These are phyloP conservation scores for Saxophila tyrrhenica DNA, from an alignment of 495 filamentous ascomycete genomes.

Conservation along the genomic window DNA sequence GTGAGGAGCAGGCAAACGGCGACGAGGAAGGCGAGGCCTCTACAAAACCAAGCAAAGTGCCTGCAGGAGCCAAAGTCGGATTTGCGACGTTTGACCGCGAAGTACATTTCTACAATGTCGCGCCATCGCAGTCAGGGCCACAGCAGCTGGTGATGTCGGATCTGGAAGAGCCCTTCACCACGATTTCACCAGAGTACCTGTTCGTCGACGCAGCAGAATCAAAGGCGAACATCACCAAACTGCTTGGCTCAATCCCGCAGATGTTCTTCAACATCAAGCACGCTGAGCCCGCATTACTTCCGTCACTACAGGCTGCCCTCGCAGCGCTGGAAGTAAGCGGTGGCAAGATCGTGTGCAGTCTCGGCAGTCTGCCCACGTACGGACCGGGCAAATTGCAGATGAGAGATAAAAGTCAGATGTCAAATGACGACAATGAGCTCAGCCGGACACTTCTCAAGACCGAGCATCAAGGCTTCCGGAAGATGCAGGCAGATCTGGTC, in stretches of 20 bases:
- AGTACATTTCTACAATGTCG: slow-evolving; percentile 94
- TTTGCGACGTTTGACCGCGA: slow-evolving; percentile 94
- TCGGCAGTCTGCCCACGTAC: slow-evolving; percentile 75
- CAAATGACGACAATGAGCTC: slow-evolving; percentile 69
- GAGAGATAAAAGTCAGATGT: slow-evolving; percentile 78
- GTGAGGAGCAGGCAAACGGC: slow-evolving; percentile 41
- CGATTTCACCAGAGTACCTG: slow-evolving; percentile 67
- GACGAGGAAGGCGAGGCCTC: slow-evolving; percentile 34
- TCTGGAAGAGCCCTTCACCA: slow-evolving; percentile 92
- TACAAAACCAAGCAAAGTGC: slow-evolving; percentile 44
- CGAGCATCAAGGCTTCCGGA: slow-evolving; percentile 74
- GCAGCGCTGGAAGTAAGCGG: slow-evolving; percentile 73
- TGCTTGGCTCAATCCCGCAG: slow-evolving; percentile 67
- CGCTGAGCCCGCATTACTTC: slow-evolving; percentile 76
- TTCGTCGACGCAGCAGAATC: slow-evolving; percentile 96
- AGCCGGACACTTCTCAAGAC: slow-evolving; percentile 76
- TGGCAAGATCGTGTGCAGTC: slow-evolving; percentile 83
- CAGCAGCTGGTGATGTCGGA: slow-evolving; percentile 99
- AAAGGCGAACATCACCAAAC: slow-evolving; percentile 68
- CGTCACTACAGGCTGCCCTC: slow-evolving; percentile 70
- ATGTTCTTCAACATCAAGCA: slow-evolving; percentile 81
- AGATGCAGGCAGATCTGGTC: slow-evolving; percentile 76
- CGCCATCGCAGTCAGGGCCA: slow-evolving; percentile 67
- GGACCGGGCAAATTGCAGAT: slow-evolving; percentile 74
- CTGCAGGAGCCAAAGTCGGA: slow-evolving; percentile 74